These are phyloP conservation scores for Paraphoma chrysanthemicola DNA, from an alignment of 2,329 filamentous ascomycete genomes.

Conservation along the genomic window DNA sequence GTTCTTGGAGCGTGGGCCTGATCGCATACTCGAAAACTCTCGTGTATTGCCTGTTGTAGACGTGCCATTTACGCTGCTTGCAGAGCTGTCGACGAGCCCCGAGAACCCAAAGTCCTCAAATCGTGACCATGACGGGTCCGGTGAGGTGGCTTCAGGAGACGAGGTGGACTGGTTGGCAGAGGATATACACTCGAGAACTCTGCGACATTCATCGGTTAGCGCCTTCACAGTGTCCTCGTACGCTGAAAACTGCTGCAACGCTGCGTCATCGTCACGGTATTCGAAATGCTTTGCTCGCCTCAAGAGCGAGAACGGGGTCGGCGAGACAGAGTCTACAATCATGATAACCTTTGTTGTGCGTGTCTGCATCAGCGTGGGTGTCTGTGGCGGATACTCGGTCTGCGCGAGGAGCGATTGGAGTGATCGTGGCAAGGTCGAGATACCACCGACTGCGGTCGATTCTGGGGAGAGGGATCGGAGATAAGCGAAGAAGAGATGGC, in stretches of 20 bases:
- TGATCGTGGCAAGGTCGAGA: slow-evolving; percentile 86
- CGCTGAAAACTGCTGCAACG: slow-evolving; percentile 83
- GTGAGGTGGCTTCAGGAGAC: slow-evolving; percentile 60
- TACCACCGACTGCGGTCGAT: slow-evolving; percentile 72
- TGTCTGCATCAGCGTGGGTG: slow-evolving; percentile 77
- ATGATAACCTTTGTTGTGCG: slow-evolving; percentile 90
- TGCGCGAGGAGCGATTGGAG: slow-evolving; percentile 89
- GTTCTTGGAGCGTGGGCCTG: slow-evolving; percentile 71
- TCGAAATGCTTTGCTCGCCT: slow-evolving; percentile 94
- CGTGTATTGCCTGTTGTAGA: slow-evolving; percentile 52
- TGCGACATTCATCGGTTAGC: slow-evolving; percentile 90
- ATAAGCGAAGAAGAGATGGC: slow-evolving; percentile 97
- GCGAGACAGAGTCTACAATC: slow-evolving; percentile 94
- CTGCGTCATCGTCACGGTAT: slow-evolving; percentile 86
- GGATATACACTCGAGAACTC: slow-evolving; percentile 88
- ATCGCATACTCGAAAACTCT: slow-evolving; percentile 77
- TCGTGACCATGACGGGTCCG: slow-evolving; percentile 91
- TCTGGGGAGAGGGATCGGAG: slow-evolving; percentile 89
- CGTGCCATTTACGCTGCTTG: slow-evolving; percentile 34
- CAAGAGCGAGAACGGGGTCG: slow-evolving; percentile 89
- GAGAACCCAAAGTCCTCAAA: slow-evolving; percentile 96
- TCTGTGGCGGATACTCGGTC: slow-evolving; percentile 90
- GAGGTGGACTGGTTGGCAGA: slow-evolving; percentile 80
- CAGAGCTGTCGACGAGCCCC: slow-evolving; percentile 73
- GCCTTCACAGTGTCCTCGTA: slow-evolving; percentile 89